Evolutionary conservation across 495 filamentous ascomycete genomes (phyloP), one percentile per base, ranked within the genome.

Genomic region (Penicillium alfredii): DNA sequence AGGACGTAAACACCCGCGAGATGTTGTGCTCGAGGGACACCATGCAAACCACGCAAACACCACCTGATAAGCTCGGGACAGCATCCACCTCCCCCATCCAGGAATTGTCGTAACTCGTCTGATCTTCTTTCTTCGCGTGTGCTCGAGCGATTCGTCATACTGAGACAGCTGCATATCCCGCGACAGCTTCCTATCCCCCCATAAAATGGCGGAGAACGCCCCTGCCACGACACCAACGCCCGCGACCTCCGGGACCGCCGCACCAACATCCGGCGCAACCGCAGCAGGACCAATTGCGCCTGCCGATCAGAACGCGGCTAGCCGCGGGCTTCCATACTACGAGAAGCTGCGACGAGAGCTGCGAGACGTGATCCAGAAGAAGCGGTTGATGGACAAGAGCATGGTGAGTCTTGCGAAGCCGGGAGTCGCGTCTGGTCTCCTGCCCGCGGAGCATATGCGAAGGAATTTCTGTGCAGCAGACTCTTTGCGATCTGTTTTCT

Each of bases 321-420:
- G 64, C 48, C 62, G 74, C 46, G 66, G 71, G 17, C 46, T 82
- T 22, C 79, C 79, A 13, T 84, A 84, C 60, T 86, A 86, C 47
- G 82, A 86, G 59, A 82, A 82, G 50, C 64, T 86, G 10, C 72
- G 80, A 13, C 73, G 78, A 28, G 78, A 85, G 37, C 68, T 86
- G 10, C 71, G 82, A 16, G 79, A 82, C 18, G 77, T 77, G 6
- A 63, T 86, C 4, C 68, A 76, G 31, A 78, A 78, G 53, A 86
- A 86, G 58, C 68, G 77, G 9, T 38, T 72, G 13, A 72, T 85
- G 45, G 82, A 86, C 45, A 76, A 78, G 47, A 73, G 74, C 51
- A 68, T 86, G 62, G 80, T 82, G 46, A 31, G 66, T 56, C n/a
- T n/a, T 25, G 23, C 5, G 2, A n/a, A 4, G 23, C 23, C 3